Evolutionary conservation across 2,329 filamentous ascomycete genomes (phyloP).

Genomic region (Aspergillus felis): DNA sequence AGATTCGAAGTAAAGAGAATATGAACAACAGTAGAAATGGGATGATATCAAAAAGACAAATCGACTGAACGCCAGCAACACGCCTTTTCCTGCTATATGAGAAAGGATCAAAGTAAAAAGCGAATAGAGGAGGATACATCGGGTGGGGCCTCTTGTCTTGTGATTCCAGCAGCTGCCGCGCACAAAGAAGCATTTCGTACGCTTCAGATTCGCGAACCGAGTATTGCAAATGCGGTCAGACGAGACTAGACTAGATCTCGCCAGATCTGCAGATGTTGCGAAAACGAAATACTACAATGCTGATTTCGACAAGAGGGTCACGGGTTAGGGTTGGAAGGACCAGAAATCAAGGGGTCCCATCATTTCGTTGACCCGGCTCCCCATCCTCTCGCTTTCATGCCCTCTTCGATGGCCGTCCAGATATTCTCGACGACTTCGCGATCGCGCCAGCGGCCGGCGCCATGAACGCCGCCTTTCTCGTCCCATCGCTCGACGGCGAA

Average conservation of each 20-base stretch:
- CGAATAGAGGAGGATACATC: background rate
- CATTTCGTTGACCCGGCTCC: conserved; percentile 20
- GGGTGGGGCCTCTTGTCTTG: no score
- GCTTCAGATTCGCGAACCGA: background rate
- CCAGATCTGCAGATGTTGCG: background rate
- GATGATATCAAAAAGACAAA: background rate
- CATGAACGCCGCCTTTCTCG: conserved; percentile 39
- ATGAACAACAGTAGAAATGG: background rate
- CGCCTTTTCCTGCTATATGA: background rate
- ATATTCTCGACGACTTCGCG: conserved; percentile 89
- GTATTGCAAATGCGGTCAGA: background rate
- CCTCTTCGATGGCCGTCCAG: conserved; percentile 82
- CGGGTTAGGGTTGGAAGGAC: background rate
- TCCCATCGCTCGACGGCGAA: conserved; percentile 83
- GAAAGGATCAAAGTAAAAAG: background rate
- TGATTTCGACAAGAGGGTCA: background rate
- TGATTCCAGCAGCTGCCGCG: background rate
- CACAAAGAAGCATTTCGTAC: background rate
- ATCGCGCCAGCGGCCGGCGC: conserved; percentile 67
- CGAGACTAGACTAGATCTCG: background rate
- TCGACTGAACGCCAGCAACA: background rate
- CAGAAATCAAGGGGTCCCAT: conserved; percentile 8
- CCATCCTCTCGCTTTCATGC: conserved; percentile 86
- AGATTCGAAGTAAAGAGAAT: background rate
- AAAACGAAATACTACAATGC: background rate